Conservation (phyloP, 2,329 filamentous ascomycete genomes). For the Penicillium sp. region DNA sequence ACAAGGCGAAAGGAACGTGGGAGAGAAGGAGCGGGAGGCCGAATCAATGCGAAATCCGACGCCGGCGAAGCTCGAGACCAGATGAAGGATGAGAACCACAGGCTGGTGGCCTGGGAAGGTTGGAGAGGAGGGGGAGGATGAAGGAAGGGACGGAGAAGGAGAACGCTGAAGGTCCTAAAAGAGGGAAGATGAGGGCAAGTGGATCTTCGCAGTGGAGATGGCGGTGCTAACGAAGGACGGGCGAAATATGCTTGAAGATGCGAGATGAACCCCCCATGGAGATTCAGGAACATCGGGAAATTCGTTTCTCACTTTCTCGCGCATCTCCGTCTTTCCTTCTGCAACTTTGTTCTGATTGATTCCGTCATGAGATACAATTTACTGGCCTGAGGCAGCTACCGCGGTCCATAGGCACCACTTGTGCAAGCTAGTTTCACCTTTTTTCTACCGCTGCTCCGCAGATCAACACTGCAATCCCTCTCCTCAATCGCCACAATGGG, state of each 20-base stretch:
- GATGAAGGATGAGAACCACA: slow-evolving; percentile 10
- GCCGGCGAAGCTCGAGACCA: neutral
- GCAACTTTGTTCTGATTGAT: slow-evolving; percentile 17
- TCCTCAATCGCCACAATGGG: slow-evolving; percentile 37
- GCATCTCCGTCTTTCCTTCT: slow-evolving; percentile 1
- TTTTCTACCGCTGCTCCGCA: slow-evolving; percentile 24
- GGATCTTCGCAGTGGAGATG: slow-evolving; percentile 30
- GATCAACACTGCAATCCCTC: slow-evolving; percentile 13
- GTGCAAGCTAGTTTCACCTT: slow-evolving; percentile 27
- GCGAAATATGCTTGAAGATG: neutral
- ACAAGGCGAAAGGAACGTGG: slow-evolving; percentile 11
- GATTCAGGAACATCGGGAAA: neutral
- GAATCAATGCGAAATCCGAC: neutral
- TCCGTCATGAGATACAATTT: no score
- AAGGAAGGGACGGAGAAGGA: slow-evolving; percentile 16
- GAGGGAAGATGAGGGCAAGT: slow-evolving; percentile 27
- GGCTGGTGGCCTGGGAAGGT: slow-evolving; percentile 14
- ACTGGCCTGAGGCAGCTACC: slow-evolving; percentile 17
- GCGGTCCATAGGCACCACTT: slow-evolving; percentile 15
- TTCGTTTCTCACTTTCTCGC: neutral
- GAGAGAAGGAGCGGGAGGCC: slow-evolving; percentile 8
- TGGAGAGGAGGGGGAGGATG: slow-evolving; percentile 13
- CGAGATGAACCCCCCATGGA: no score
- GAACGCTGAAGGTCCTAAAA: slow-evolving; percentile 21
- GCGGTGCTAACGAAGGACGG: slow-evolving; percentile 15